Evolutionary conservation across 2,329 filamentous ascomycete species (phyloP).

Genomic region (Xylariomycetidae sp.): DNA sequence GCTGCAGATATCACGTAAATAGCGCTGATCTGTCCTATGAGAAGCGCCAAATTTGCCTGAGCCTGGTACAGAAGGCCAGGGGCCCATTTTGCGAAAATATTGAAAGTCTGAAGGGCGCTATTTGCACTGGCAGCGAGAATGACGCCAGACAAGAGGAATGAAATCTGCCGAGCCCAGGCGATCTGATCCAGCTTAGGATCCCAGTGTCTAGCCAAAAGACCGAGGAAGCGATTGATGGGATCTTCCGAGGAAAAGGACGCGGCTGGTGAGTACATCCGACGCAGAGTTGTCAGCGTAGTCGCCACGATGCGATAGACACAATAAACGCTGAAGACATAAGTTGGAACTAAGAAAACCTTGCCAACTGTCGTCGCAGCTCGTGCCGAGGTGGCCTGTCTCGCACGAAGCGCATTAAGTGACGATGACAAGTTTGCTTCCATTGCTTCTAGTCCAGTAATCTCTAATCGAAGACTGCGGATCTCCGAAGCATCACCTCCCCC

Average conservation of each 20-base stretch:
- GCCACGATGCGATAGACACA: conserved; percentile 79
- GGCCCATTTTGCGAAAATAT: conserved; percentile 71
- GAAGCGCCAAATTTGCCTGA: conserved; percentile 72
- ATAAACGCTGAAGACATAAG: conserved; percentile 72
- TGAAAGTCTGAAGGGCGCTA: conserved; percentile 79
- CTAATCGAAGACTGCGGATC: conserved; percentile 61
- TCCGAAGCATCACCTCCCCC: conserved; percentile 58
- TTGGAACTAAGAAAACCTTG: conserved; percentile 55
- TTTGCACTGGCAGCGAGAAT: conserved; percentile 80
- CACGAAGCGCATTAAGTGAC: conserved; percentile 59
- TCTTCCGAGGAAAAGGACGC: conserved; percentile 65
- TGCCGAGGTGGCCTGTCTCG: conserved; percentile 57
- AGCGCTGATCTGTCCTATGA: conserved; percentile 75
- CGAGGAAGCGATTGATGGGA: conserved; percentile 78
- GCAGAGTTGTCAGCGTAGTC: conserved; percentile 63
- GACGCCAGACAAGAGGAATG: conserved; percentile 75
- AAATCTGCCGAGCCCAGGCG: conserved; percentile 81
- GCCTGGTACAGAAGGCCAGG: conserved; percentile 68
- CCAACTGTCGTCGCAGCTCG: conserved; percentile 65
- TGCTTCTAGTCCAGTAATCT: conserved; percentile 73
- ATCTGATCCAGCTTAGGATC: conserved; percentile 77
- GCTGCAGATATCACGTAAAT: conserved; percentile 83
- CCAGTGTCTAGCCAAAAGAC: conserved; percentile 76
- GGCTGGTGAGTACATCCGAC: conserved; percentile 47
- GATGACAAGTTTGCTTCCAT: conserved; percentile 71